Conservation (phyloP, 495 filamentous ascomycete genomes). For the Neurospora sublineolata region DNA sequence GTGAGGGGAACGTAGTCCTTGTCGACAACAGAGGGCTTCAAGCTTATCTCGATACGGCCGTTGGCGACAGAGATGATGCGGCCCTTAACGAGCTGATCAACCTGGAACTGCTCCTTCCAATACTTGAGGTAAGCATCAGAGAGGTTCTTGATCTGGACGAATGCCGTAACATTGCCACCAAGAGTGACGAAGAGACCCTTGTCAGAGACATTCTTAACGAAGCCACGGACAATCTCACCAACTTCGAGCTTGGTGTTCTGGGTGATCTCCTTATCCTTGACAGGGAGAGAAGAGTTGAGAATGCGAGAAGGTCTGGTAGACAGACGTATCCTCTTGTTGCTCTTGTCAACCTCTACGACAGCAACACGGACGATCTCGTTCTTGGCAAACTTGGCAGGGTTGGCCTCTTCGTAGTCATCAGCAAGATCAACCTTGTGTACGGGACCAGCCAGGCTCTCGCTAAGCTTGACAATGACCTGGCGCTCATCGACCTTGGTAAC, state of each 20-base stretch:
- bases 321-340: conserved; percentile 71
- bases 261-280: conserved; percentile 70
- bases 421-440: conserved; percentile 67
- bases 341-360: conserved; percentile 63
- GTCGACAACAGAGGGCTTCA: conserved; percentile 76
- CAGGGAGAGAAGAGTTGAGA: conserved; percentile 70
- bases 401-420: conserved; percentile 74
- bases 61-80: conserved; percentile 61
- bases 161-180: conserved; percentile 66
- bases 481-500: conserved; percentile 80
- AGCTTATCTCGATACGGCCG: conserved; percentile 70
- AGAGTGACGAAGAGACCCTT: conserved; percentile 76
- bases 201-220: conserved; percentile 76
- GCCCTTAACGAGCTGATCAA: conserved; percentile 81
- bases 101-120: conserved; percentile 81
- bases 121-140: conserved; percentile 88
- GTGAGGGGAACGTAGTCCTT: conserved; percentile 61
- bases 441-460: conserved; percentile 58
- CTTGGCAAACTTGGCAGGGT: conserved; percentile 49
- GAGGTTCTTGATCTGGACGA: conserved; percentile 73
- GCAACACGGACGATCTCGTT: conserved; percentile 80
- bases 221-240: conserved; percentile 76
- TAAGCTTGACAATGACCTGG: conserved; percentile 73
- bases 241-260: conserved; percentile 56
- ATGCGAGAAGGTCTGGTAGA: conserved; percentile 81